Base-by-base conservation (phyloP, 495 filamentous ascomycete genomes). In the Evernia prunastri region DNA sequence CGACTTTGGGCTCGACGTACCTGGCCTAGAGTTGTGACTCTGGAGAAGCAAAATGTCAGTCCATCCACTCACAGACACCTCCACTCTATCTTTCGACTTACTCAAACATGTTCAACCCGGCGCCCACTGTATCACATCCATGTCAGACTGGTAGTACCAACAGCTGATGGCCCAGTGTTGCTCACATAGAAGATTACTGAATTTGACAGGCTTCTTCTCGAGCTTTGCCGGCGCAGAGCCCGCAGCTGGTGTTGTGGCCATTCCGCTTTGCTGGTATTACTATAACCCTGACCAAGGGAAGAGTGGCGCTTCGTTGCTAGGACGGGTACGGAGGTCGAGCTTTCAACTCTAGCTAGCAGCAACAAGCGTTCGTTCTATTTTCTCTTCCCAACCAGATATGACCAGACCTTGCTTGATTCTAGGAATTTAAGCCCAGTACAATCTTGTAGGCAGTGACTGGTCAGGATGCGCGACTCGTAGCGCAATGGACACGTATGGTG, bases 171-270 rank as follows among this genome's bases (percentile, higher is more conserved):
- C 20, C 15, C 27, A 33, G 54, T 58, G 8, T 15, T 59, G 79
- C 84, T 74, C 75, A 87, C 84, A 83, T 72, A 98, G 81, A 83
- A 98, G 79, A 79, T 97, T 98, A 80, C 91, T 96, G 84, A 97
- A 97, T 85, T 96, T 97, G 83, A 98, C 86, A 66, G 95, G 95
- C 86, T 98, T 97, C 89, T 97, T 97, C 88, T 96, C 92, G 70
- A 92, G 80, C 79, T 75, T 81, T 72, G 82, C 79, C 72, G 83
- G 80, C 64, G 81, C 73, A 65, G 79, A 72, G 69, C 81, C 74
- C 76, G 79, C 77, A 68, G 65, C 70, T 69, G 72, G 72, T 74
- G 80, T 45, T 64, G 79, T 75, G 72, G 84, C 83, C 85, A 87
- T 87, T 72, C 73, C 60, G 70, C 63, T 72, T 70, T 67, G 69